A percentile compares a stretch with the other conserved stretches of the same genome.
phyloP scores from a whole-genome alignment of 257 asterid genomes.

The Solanum virginianum region DNA sequence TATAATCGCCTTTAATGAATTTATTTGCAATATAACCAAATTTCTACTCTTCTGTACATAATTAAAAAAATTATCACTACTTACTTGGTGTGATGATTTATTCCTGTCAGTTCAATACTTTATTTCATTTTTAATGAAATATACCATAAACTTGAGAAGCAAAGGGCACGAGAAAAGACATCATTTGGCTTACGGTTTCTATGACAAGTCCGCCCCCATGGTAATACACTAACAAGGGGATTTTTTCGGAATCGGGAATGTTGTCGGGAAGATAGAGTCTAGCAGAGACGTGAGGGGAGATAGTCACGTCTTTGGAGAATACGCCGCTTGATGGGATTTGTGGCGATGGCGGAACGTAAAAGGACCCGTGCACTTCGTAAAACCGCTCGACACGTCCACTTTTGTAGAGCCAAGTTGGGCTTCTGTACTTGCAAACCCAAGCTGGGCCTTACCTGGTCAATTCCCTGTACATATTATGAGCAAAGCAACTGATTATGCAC shows the following conservation, averaged over 20 bases:
- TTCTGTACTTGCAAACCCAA: conserved; percentile 67
- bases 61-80: background rate
- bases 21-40: background rate
- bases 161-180: background rate
- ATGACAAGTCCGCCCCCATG: conserved; percentile 21
- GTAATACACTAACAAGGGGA: conserved; percentile 15
- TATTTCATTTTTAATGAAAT: conserved; percentile 26
- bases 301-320: conserved; percentile 12
- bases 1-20: too few species aligned
- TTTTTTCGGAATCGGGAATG: background rate
- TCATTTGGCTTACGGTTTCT: background rate
- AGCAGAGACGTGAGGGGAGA: conserved; percentile 9
- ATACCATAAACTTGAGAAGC: background rate
- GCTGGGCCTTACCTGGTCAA: background rate
- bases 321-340: background rate
- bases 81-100: background rate
- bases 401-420: conserved; percentile 41
- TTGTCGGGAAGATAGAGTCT: conserved; percentile 15
- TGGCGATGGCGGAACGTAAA: conserved; percentile 5
- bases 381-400: conserved; percentile 11
- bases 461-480: conserved; percentile 3
- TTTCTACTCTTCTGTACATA: background rate
- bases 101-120: conserved; percentile 52
- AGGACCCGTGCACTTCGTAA: background rate
- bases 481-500: background rate